Percentiles rank a stretch among this genome's conserved stretches.
Evolutionary conservation across 768 basidiomycete genomes (phyloP).

Genomic region (Clathrus columnatus): DNA sequence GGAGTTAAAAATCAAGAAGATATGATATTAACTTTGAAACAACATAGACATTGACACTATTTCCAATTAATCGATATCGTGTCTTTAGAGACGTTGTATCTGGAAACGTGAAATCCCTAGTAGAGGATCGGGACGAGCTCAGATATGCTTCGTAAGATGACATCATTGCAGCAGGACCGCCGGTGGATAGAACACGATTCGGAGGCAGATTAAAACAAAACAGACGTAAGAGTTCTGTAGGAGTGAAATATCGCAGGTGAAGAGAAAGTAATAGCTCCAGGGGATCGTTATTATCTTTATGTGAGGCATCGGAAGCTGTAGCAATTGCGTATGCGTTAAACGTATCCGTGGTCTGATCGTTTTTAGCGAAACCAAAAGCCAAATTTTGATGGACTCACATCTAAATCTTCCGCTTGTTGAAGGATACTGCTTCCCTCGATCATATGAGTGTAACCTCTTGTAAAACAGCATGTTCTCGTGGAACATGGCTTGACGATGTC

Average conservation of each 20-base stretch:
- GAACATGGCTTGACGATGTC: slow-evolving; percentile 66
- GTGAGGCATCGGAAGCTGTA: slow-evolving; percentile 25
- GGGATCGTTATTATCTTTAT: slow-evolving; percentile 31
- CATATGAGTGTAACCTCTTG: slow-evolving; percentile 67
- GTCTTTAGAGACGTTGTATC: slow-evolving; percentile 49
- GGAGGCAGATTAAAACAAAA: slow-evolving; percentile 43
- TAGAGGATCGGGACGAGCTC: not conserved
- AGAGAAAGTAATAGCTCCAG: slow-evolving; percentile 50
- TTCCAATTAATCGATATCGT: slow-evolving; percentile 70
- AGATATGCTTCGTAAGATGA: not conserved
- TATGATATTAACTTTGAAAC: slow-evolving; percentile 54
- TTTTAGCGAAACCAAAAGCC: not conserved
- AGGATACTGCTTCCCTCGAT: slow-evolving; percentile 72
- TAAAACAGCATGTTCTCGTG: slow-evolving; percentile 68
- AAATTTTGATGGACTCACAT: slow-evolving; percentile 34
- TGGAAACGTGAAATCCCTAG: slow-evolving; percentile 52
- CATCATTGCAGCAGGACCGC: not conserved
- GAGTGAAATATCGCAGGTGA: slow-evolving; percentile 67
- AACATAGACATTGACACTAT: slow-evolving; percentile 74
- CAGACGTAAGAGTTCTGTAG: slow-evolving; percentile 59
- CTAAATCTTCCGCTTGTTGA: slow-evolving; percentile 57
- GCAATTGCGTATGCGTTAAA: slow-evolving; percentile 32
- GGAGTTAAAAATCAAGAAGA: too few species aligned
- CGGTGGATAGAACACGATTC: not conserved
- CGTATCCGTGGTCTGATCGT: slow-evolving; percentile 44